These are phyloP conservation scores for Ceraceosorus guamensis DNA, from an alignment of 1,284 basidiomycete species.

Conservation along the genomic window DNA sequence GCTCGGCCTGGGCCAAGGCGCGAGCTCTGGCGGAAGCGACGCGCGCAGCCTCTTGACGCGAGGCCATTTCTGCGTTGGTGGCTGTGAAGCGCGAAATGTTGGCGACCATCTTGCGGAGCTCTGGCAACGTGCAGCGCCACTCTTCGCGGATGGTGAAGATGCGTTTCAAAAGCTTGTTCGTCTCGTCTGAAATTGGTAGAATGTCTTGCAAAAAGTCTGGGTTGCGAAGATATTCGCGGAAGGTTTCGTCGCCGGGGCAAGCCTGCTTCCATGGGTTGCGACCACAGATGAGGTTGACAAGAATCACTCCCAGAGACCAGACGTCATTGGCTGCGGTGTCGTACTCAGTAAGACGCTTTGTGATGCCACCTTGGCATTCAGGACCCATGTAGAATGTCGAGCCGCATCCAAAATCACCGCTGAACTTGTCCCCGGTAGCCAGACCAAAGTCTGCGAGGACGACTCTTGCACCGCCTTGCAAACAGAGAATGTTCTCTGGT, in stretches of 20 bases:
- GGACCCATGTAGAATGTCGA: slow-evolving; percentile 95
- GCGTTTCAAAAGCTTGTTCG: slow-evolving; percentile 41
- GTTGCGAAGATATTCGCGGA: slow-evolving; percentile 50
- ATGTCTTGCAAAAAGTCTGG: slow-evolving; percentile 44
- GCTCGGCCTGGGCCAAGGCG: slow-evolving; percentile 22
- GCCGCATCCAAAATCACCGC: slow-evolving; percentile 88
- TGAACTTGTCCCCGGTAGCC: slow-evolving; percentile 79
- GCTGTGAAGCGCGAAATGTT: slow-evolving; percentile 41
- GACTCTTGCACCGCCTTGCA: slow-evolving; percentile 66
- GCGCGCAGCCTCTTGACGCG: slow-evolving; percentile 21
- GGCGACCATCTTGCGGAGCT: slow-evolving; percentile 33
- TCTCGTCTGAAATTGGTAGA: slow-evolving; percentile 43
- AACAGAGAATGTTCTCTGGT: slow-evolving; percentile 91
- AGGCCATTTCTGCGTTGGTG: slow-evolving; percentile 28
- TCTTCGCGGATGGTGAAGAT: slow-evolving; percentile 43
- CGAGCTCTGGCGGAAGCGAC: slow-evolving; percentile 20
- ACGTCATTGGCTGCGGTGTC: slow-evolving; percentile 68
- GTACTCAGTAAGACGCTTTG: slow-evolving; percentile 56
- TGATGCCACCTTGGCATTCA: slow-evolving; percentile 82
- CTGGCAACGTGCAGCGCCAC: slow-evolving; percentile 31
- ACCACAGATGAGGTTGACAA: slow-evolving; percentile 83
- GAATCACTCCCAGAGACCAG: slow-evolving; percentile 86
- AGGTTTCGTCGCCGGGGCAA: slow-evolving; percentile 64
- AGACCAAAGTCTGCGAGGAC: slow-evolving; percentile 94
- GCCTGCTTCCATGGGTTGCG: slow-evolving; percentile 82